phyloP scores from a whole-genome alignment of 345 rosid species.

The Linum trigynum region DNA sequence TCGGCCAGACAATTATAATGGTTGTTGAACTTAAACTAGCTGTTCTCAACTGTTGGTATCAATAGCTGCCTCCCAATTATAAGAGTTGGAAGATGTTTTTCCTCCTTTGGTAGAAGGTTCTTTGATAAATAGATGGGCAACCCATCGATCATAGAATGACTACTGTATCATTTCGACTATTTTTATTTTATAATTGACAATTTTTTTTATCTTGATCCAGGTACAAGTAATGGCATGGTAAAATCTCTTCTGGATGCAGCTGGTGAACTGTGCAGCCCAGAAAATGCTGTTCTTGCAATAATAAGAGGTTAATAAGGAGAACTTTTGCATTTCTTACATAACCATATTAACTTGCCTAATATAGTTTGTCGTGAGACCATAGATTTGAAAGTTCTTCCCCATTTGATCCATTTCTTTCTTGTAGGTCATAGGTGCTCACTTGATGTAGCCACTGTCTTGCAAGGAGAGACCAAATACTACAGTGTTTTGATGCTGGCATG shows the following conservation, averaged over 20 bases:
- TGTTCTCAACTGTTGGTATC: neutral
- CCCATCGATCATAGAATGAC: neutral
- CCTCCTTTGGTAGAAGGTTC: too few species aligned
- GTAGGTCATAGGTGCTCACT: slow-evolving; percentile 61
- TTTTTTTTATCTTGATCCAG: slow-evolving; percentile 31
- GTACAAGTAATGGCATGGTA: slow-evolving; percentile 92
- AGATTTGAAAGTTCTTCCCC: slow-evolving; percentile 1
- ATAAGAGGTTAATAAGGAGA: slow-evolving; percentile 56
- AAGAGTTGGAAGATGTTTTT: too few species aligned
- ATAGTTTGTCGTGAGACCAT: slow-evolving; percentile 3
- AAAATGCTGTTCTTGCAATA: slow-evolving; percentile 59
- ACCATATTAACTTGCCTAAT: slow-evolving; percentile 3
- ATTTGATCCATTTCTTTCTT: slow-evolving; percentile 15
- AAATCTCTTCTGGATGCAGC: slow-evolving; percentile 71
- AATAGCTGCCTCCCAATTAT: neutral
- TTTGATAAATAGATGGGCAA: too few species aligned
- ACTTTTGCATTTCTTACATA: slow-evolving; percentile 3
- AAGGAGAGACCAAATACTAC: slow-evolving; percentile 56
- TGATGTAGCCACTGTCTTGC: slow-evolving; percentile 78
- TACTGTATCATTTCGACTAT: neutral
- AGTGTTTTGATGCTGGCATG: slow-evolving; percentile 95
- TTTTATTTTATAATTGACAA: neutral
- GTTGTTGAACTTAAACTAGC: neutral
- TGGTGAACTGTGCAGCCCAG: slow-evolving; percentile 57
- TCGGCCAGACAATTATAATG: neutral